These are phyloP conservation scores for Penstemon barbatus DNA, from an alignment of 257 asterid genomes.

Conservation along the genomic window DNA sequence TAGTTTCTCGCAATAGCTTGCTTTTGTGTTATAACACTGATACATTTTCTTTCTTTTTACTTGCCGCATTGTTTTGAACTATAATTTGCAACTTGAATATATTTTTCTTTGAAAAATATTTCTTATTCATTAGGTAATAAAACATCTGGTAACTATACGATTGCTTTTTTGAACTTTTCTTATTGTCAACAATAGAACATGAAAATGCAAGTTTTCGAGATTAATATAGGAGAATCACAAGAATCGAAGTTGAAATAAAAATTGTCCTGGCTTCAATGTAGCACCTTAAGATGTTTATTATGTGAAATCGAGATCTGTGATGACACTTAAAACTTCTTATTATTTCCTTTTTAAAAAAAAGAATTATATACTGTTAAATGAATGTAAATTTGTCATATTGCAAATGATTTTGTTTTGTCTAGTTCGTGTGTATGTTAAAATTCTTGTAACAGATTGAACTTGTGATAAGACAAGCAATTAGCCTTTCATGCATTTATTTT, in stretches of 20 bases:
- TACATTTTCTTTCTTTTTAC: neutral
- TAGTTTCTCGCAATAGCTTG: neutral
- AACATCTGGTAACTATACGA: neutral
- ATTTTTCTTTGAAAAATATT: neutral
- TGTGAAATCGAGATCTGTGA: no score
- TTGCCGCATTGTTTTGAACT: neutral
- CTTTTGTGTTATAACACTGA: conserved; percentile 5
- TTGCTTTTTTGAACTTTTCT: conserved; percentile 2
- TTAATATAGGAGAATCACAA: no score
- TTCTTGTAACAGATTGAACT: conserved; percentile 22
- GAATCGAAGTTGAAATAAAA: no score
- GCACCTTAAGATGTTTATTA: no score
- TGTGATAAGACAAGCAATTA: conserved; percentile 23
- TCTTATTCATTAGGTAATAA: conserved; percentile 12
- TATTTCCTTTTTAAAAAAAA: no score
- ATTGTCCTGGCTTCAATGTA: no score
- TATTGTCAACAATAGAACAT: neutral
- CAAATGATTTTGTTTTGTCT: neutral
- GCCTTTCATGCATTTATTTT: conserved; percentile 22
- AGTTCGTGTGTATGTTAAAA: neutral
- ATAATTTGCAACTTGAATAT: neutral
- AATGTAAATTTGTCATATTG: neutral
- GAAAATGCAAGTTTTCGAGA: no score
- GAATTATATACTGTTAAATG: no score
- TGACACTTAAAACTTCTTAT: no score